A percentile compares a stretch with the other conserved stretches of the same genome.
Conservation (phyloP, 169 alveolate species). For the Cryptosporidium sp. region DNA sequence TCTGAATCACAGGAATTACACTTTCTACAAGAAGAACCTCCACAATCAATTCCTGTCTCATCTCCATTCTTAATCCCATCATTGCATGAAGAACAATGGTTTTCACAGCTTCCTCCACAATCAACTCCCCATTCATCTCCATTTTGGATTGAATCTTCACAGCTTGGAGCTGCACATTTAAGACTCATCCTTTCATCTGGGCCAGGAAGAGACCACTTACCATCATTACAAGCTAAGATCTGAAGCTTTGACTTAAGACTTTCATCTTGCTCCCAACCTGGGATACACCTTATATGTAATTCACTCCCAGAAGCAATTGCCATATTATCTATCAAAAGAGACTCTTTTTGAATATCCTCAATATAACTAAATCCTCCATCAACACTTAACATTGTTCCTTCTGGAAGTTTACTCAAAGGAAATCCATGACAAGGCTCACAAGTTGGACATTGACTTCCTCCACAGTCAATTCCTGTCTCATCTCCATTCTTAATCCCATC, state of each 20-base stretch:
- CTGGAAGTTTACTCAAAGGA: constrained; percentile 43
- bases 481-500: constrained; percentile 68
- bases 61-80: constrained; percentile 80
- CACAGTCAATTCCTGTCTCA: constrained; percentile 74
- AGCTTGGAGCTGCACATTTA: constrained; percentile 57
- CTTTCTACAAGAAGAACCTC: constrained; percentile 61
- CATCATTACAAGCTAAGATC: constrained; percentile 54
- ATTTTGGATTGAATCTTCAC: constrained; percentile 74
- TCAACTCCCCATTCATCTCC: constrained; percentile 82
- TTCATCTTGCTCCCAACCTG: constrained; percentile 61
- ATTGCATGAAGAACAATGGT: constrained; percentile 79
- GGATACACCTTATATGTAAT: constrained; percentile 61
- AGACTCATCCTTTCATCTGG: background rate
- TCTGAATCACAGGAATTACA: constrained; percentile 66
- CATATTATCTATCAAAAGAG: constrained; percentile 46
- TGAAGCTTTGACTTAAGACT: constrained; percentile 19
- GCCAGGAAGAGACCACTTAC: constrained; percentile 59
- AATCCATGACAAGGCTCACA: constrained; percentile 69
- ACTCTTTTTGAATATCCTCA: constrained; percentile 53
- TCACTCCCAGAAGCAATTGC: constrained; percentile 72
- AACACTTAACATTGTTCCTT: constrained; percentile 40
- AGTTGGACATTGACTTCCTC: constrained; percentile 74
- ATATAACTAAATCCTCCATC: constrained; percentile 70
- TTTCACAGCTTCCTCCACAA: constrained; percentile 82
- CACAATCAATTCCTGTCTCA: constrained; percentile 78